phyloP scores from a whole-genome alignment of 257 asterid genomes.

The Solanum bulbocastanum region DNA sequence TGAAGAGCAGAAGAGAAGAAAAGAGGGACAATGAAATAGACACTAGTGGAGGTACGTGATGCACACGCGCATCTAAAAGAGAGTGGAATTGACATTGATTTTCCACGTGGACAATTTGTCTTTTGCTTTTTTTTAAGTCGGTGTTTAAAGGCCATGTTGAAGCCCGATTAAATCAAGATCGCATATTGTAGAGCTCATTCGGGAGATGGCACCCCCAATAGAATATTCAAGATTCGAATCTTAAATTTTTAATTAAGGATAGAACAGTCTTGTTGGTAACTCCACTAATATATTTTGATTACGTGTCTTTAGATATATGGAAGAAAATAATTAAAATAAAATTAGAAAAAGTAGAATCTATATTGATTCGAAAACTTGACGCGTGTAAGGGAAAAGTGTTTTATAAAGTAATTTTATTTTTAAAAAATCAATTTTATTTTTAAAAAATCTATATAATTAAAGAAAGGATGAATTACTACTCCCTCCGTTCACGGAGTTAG shows the following conservation, averaged over 20 bases:
- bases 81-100: neutral
- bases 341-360: neutral
- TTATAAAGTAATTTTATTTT: no score
- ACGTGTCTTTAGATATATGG: neutral
- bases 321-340: no score
- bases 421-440: no score
- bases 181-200: accelerated
- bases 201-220: no score
- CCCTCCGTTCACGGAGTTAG: neutral
- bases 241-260: no score
- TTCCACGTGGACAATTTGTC: neutral
- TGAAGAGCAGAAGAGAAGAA: neutral
- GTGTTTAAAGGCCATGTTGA: accelerated
- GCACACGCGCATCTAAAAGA: neutral
- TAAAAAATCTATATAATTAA: neutral
- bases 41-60: neutral
- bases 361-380: neutral
- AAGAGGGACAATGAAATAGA: neutral
- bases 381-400: neutral
- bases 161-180: no score
- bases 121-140: neutral
- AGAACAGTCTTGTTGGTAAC: no score
- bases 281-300: neutral
- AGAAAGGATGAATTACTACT: neutral
- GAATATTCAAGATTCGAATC: no score